A percentile compares a stretch with the other conserved stretches of the same genome.
Evolutionary conservation across 2,329 filamentous ascomycete genomes (phyloP).

Genomic region (Botryotinia globosa): DNA sequence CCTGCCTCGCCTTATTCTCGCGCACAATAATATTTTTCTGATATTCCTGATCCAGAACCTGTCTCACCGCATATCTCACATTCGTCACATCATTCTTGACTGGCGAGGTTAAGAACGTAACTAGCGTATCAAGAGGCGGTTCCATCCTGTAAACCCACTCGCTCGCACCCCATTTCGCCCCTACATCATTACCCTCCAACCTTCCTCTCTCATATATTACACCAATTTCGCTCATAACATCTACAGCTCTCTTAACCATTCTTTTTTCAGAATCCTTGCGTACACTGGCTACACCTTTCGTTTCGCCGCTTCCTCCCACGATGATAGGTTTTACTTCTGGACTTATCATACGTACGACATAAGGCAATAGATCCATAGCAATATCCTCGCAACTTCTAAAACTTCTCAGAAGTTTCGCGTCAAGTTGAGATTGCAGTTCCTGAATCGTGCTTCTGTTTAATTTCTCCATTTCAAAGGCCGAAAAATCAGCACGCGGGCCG

Average conservation of each 20-base stretch:
- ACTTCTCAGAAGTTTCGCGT: slow-evolving; percentile 67
- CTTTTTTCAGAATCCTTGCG: slow-evolving; percentile 79
- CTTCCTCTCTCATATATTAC: slow-evolving; percentile 77
- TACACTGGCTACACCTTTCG: slow-evolving; percentile 73
- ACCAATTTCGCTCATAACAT: slow-evolving; percentile 78
- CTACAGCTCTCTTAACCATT: slow-evolving; percentile 76
- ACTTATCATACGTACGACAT: slow-evolving; percentile 76
- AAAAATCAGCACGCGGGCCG: slow-evolving; percentile 77
- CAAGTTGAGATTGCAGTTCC: slow-evolving; percentile 70
- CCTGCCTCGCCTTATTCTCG: slow-evolving; percentile 63
- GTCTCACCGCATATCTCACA: slow-evolving; percentile 86
- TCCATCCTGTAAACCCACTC: slow-evolving; percentile 93
- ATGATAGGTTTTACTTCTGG: slow-evolving; percentile 91
- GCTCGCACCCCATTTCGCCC: slow-evolving; percentile 52
- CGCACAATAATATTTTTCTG: slow-evolving; percentile 67
- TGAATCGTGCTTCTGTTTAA: slow-evolving; percentile 72
- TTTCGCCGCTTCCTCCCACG: slow-evolving; percentile 65
- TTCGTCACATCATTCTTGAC: slow-evolving; percentile 58
- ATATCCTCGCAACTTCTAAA: slow-evolving; percentile 79
- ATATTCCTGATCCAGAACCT: slow-evolving; percentile 90
- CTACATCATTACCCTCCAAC: slow-evolving; percentile 53
- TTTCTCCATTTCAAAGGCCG: slow-evolving; percentile 77
- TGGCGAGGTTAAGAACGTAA: slow-evolving; percentile 68
- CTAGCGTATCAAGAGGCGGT: slow-evolving; percentile 78
- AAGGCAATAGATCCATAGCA: slow-evolving; percentile 79